A percentile compares a stretch with the other conserved stretches of the same genome.
Conservation (phyloP, 2,329 filamentous ascomycete species). For the Clarireedia paspali region DNA sequence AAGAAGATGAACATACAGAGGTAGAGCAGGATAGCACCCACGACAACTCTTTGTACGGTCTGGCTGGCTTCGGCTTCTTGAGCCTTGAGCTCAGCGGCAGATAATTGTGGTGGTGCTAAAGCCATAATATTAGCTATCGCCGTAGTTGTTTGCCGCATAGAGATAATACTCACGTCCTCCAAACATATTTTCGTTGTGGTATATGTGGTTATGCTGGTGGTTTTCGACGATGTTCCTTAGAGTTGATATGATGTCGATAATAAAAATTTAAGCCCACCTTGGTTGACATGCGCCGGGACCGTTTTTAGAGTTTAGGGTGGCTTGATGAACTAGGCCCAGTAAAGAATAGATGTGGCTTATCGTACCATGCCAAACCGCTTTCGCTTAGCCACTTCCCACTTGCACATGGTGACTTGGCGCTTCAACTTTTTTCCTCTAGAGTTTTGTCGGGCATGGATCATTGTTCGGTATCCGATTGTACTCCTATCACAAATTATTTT, state of each 20-base stretch:
- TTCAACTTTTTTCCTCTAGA: too few species aligned
- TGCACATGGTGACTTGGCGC: too few species aligned
- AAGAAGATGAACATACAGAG: constrained; percentile 51
- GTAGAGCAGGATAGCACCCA: constrained; percentile 62
- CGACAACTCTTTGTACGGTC: constrained; percentile 60
- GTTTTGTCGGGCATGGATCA: too few species aligned
- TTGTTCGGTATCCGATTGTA: too few species aligned
- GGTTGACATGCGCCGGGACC: neutral
- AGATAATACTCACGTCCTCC: constrained; percentile 47
- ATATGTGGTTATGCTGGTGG: constrained; percentile 5
- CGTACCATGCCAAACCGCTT: too few species aligned
- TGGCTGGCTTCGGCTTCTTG: constrained; percentile 60
- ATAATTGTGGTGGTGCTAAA: constrained; percentile 56
- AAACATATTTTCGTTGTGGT: constrained; percentile 43
- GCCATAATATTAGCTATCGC: constrained; percentile 7
- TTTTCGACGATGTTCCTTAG: neutral
- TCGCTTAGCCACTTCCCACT: too few species aligned
- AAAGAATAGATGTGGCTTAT: neutral
- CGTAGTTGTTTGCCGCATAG: neutral
- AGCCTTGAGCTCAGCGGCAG: constrained; percentile 60
- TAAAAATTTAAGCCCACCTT: neutral
- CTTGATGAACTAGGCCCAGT: neutral
- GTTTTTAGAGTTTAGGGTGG: neutral
- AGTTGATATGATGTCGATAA: neutral
- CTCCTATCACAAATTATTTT: too few species aligned